Evolutionary conservation across 2,329 filamentous ascomycete species (phyloP), one percentile per base, ranked within the genome.

Genomic region (Capronia americana): DNA sequence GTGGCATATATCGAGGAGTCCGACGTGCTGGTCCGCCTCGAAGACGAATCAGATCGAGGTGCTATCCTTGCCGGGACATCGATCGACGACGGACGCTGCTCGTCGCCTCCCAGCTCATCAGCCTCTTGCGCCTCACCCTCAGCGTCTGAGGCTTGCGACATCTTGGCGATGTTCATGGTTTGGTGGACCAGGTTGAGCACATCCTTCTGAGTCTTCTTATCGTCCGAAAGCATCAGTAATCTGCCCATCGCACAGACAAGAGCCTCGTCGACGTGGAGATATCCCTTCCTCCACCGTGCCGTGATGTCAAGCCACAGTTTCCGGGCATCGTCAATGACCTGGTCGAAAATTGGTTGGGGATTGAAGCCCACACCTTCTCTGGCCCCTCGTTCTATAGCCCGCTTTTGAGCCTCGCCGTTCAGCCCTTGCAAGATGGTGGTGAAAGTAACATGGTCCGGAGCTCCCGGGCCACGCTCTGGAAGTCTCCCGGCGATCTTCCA

Each of bases 381-480:
- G 17, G 54, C 28, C 5, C 65, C 66, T 28, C 58, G 41, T 32
- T 77, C 70, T 7, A 70, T 61, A 68, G 74, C 68, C 8, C 77
- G 74, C 4, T 70, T 63, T 23, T 78, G 75, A 11, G 80, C 77
- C 44, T 82, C 76, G 51, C 81, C 77, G 56, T 87, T 86, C 57
- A 98, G 84, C 2, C 90, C 91, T 73, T 93, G 91, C 59, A 99
- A 77, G 67, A 99, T 90, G 54, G 88, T 93, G 0, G 91, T 91
- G 75, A 92, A 99, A 0, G 94, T 97, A 62, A 86, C 73, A 70
- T 82, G 78, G 78, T 96, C 87, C 3, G 93, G 89, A 20, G 88
- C 81, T 34, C 86, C 85, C 0, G 84, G 75, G 0, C 87, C 90
- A 10, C 76, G 79, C 14, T 88, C 85, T 17, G 93, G 90, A 64